phyloP scores from a whole-genome alignment of 805 yeast species.

The Suhomyces sp. region DNA sequence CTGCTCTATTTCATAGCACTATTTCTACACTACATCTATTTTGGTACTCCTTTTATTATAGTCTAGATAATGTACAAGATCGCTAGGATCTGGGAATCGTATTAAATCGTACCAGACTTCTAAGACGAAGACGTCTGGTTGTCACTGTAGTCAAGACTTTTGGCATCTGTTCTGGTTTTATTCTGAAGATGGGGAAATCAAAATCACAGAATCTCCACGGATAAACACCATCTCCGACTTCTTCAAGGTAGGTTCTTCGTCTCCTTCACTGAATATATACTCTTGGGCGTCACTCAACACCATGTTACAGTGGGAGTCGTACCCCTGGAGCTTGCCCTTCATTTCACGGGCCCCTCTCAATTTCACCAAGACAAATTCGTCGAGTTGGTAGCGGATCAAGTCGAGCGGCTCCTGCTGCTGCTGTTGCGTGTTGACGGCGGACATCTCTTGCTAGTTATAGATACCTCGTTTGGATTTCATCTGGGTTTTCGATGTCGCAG shows the following conservation, averaged over 20 bases:
- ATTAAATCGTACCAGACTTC: not conserved
- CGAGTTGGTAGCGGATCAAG: constrained; percentile 77
- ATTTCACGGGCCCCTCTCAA: constrained; percentile 93
- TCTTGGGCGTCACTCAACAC: constrained; percentile 92
- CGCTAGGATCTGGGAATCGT: not conserved
- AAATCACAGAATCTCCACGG: constrained; percentile 95
- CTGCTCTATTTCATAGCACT: no score
- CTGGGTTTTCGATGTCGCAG: not conserved
- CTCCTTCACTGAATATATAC: constrained; percentile 59
- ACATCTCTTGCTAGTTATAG: constrained; percentile 17
- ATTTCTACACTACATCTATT: no score
- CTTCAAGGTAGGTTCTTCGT: constrained; percentile 44
- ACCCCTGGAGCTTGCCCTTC: constrained; percentile 86
- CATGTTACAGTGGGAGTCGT: constrained; percentile 95
- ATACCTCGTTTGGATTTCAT: no score
- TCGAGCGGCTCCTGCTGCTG: constrained; percentile 74
- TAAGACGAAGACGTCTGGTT: not conserved
- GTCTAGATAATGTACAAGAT: not conserved
- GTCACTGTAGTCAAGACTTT: not conserved
- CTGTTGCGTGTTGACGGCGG: constrained; percentile 31
- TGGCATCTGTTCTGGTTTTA: not conserved
- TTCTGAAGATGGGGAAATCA: constrained; percentile 52
- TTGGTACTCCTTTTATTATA: not conserved
- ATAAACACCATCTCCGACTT: constrained; percentile 87
- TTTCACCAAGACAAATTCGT: constrained; percentile 83